phyloP scores from a whole-genome alignment of 495 filamentous ascomycete genomes.

The Penicillium maclennaniae region DNA sequence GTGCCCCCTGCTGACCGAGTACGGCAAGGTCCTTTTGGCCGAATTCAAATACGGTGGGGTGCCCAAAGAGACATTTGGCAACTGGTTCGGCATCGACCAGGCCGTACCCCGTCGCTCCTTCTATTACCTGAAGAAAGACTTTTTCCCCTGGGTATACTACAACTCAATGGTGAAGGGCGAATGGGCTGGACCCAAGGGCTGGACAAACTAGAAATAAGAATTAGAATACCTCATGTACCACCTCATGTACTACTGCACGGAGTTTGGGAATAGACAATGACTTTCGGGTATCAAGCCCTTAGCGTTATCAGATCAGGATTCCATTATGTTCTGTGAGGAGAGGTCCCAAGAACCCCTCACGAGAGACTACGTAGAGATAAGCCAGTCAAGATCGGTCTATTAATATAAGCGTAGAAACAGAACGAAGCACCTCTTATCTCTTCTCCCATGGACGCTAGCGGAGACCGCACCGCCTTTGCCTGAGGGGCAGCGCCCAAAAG shows the following conservation, averaged over 20 bases:
- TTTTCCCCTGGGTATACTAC: conserved; percentile 66
- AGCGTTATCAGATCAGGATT: neutral
- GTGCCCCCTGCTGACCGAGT: conserved; percentile 62
- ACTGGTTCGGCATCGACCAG: conserved; percentile 56
- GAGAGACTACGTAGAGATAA: neutral
- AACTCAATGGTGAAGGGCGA: conserved; percentile 57
- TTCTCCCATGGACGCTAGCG: neutral
- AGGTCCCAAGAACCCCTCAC: too few species aligned
- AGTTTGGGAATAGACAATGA: neutral
- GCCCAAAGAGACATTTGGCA: conserved; percentile 65
- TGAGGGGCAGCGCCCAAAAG: conserved; percentile 10
- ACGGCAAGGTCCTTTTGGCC: conserved; percentile 63
- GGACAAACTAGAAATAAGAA: conserved; percentile 16
- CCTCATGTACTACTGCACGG: neutral
- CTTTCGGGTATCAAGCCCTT: neutral
- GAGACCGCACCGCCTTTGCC: neutral
- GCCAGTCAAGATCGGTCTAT: conserved; percentile 7
- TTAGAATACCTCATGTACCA: neutral
- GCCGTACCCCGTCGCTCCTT: conserved; percentile 50
- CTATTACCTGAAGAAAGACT: conserved; percentile 67
- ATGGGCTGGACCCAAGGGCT: conserved; percentile 61
- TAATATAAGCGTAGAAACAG: conserved; percentile 11
- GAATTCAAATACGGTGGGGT: conserved; percentile 72
- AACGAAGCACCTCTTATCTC: conserved; percentile 8
- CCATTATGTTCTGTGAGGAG: neutral